A percentile compares a stretch with the other conserved stretches of the same genome.
Conservation (phyloP, 2,329 filamentous ascomycete species). For the Chaetomiaceae sp. region DNA sequence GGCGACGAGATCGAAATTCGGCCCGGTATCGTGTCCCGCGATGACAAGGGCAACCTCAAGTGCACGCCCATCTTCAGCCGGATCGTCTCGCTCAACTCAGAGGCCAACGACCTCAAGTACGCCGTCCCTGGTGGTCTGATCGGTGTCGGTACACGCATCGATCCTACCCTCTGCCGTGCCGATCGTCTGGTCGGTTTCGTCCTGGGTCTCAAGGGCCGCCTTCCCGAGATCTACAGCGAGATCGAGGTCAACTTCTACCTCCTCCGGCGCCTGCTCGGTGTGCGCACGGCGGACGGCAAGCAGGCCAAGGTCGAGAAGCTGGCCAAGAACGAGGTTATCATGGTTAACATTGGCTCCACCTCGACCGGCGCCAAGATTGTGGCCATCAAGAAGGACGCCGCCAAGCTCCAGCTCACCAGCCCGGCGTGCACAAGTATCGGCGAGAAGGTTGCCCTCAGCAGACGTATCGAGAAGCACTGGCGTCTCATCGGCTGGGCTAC, state of each 20-base stretch:
- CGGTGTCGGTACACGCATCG: constrained; percentile 94
- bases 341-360: constrained; percentile 99
- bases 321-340: constrained; percentile 96
- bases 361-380: constrained; percentile 96
- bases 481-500: constrained; percentile 88
- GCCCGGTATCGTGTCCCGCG: constrained; percentile 95
- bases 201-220: constrained; percentile 83
- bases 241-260: constrained; percentile 99
- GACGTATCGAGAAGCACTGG: constrained; percentile 99
- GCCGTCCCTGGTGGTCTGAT: constrained; percentile 96
- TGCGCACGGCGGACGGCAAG: constrained; percentile 96
- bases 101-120: constrained; percentile 97
- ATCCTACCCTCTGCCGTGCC: constrained; percentile 95
- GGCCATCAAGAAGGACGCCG: constrained; percentile 94
- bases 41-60: constrained; percentile 87
- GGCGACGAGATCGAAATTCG: constrained; percentile 98
- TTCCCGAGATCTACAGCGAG: constrained; percentile 96
- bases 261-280: constrained; percentile 85
- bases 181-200: constrained; percentile 99
- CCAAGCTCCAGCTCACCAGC: constrained; percentile 86
- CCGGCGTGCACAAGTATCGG: constrained; percentile 95
- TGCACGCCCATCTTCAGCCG: constrained; percentile 96
- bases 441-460: constrained; percentile 93
- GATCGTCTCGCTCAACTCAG: constrained; percentile 90
- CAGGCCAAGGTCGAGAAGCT: constrained; percentile 99